A percentile compares a stretch with the other conserved stretches of the same genome.
Conservation (phyloP, 192 early-diverging fungal genomes). For the Umbelopsis isabellina region DNA sequence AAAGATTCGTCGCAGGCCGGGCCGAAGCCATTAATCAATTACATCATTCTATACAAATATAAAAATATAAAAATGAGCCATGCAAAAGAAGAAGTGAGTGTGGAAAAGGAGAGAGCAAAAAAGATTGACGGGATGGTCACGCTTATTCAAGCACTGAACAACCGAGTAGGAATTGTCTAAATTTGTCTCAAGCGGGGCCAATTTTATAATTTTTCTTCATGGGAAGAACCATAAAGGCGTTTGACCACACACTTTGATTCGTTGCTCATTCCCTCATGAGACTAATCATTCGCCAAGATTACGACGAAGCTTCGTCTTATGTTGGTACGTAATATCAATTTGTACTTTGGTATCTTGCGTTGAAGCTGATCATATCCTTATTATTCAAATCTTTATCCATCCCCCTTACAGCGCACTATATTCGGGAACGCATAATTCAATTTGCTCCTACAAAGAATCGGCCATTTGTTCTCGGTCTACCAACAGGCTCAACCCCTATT, state of each 20-base stretch:
- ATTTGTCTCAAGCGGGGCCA: too few species aligned
- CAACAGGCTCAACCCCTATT: slow-evolving; percentile 80
- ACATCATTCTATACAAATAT: too few species aligned
- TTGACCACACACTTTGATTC: background rate
- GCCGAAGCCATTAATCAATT: too few species aligned
- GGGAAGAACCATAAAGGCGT: slow-evolving; percentile 7
- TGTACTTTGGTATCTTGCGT: background rate
- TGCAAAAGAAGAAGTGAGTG: too few species aligned
- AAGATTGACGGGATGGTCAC: too few species aligned
- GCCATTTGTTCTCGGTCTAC: slow-evolving; percentile 83
- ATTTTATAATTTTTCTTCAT: background rate
- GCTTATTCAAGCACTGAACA: too few species aligned
- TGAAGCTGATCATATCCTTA: background rate
- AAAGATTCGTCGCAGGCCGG: too few species aligned
- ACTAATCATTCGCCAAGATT: slow-evolving; percentile 72
- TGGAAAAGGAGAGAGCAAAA: too few species aligned
- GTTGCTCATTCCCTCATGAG: slow-evolving; percentile 53
- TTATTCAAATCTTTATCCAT: background rate
- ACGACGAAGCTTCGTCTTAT: slow-evolving; percentile 67
- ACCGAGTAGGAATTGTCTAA: too few species aligned
- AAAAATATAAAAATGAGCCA: too few species aligned
- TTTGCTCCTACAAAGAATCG: slow-evolving; percentile 70
- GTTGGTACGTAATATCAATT: slow-evolving; percentile 41
- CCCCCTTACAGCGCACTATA: slow-evolving; percentile 63
- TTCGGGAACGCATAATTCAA: slow-evolving; percentile 74